A percentile compares a stretch with the other conserved stretches of the same genome.
Conservation (phyloP, 192 early-diverging fungal genomes). For the Pilobolus umbonatus region DNA sequence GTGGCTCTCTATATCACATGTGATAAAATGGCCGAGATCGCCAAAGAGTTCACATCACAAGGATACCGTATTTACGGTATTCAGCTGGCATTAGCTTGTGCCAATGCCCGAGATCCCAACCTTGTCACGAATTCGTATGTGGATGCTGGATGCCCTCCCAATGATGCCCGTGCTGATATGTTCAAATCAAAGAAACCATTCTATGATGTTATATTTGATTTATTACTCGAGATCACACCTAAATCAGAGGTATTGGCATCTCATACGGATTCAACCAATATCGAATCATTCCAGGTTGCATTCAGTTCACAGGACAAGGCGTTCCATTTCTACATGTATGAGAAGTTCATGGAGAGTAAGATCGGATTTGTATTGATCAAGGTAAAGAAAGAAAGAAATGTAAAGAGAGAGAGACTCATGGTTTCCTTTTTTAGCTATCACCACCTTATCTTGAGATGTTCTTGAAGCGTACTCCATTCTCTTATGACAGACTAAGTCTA, state of each 20-base stretch:
- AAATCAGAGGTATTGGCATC: not conserved
- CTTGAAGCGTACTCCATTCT: not conserved
- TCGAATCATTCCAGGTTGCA: not conserved
- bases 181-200: not conserved
- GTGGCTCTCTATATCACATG: not conserved
- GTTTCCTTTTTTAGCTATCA: not conserved
- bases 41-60: not conserved
- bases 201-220: conserved; percentile 1
- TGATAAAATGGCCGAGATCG: not conserved
- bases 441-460: not conserved
- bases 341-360: not conserved
- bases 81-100: not conserved
- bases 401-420: not conserved
- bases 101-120: not conserved
- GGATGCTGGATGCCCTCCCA: not conserved
- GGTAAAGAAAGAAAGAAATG: not conserved
- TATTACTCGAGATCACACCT: not conserved
- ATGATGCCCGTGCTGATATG: not conserved
- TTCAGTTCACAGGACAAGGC: not conserved
- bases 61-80: not conserved
- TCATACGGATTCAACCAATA: no score
- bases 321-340: not conserved
- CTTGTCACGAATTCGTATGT: not conserved
- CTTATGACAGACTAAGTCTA: conserved; percentile 1
- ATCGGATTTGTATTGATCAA: not conserved